These are phyloP conservation scores for Pseudozyma flocculosa DNA, from an alignment of 1,284 basidiomycete species.

Conservation along the genomic window DNA sequence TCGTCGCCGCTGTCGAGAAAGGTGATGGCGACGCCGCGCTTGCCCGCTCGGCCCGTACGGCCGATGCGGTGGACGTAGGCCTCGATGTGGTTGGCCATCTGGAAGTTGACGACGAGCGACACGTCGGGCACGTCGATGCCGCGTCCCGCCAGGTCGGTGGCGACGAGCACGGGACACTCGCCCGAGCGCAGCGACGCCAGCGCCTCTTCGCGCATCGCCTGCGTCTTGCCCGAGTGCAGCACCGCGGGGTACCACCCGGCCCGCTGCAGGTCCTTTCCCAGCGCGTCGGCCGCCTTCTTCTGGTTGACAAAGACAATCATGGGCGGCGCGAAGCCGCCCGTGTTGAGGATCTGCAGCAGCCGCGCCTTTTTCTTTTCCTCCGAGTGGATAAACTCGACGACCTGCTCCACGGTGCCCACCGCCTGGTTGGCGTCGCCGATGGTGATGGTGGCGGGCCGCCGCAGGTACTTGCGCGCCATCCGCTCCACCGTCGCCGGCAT, in stretches of 20 bases:
- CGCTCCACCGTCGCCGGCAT: constrained; percentile 97
- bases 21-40: constrained; percentile 86
- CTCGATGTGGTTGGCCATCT: constrained; percentile 94
- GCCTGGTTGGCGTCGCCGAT: constrained; percentile 97
- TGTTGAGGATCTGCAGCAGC: constrained; percentile 84
- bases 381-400: constrained; percentile 85
- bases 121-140: constrained; percentile 99
- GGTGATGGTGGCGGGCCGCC: constrained; percentile 88
- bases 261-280: constrained; percentile 84
- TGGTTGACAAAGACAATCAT: constrained; percentile 99
- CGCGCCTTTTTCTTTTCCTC: constrained; percentile 94
- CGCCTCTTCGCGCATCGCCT: constrained; percentile 91
- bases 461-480: constrained; percentile 88
- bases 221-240: constrained; percentile 93
- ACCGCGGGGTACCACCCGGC: constrained; percentile 84
- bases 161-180: constrained; percentile 79
- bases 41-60: constrained; percentile 94
- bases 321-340: constrained; percentile 74
- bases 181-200: constrained; percentile 82
- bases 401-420: constrained; percentile 95
- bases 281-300: constrained; percentile 96
- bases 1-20: constrained; percentile 94
- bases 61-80: constrained; percentile 97
- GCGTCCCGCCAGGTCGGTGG: constrained; percentile 94
- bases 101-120: constrained; percentile 91